Base-by-base conservation (phyloP, 148 eudicot species). In the Rheum nobile region DNA sequence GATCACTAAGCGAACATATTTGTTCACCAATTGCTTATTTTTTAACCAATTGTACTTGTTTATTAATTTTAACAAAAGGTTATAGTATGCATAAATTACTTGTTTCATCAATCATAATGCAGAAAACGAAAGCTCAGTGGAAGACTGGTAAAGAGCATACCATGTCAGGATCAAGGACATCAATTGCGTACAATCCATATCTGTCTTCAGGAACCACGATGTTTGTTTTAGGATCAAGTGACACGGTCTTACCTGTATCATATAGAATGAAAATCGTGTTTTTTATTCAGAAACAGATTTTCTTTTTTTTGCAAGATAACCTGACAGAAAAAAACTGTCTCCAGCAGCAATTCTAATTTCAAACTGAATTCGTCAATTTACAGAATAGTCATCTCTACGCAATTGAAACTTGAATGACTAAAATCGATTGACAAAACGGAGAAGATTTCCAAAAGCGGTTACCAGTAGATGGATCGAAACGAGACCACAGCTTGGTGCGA, bases 181-280 rank as follows among this genome's bases (percentile, higher is more conserved):
- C 99, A 85, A 95, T 92, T 73, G 99, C 99, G 84, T 87, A 83
- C 57, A 95, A 75, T 74, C 99, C 99, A 80, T 87, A 59, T 83
- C 97, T 83, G 74, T 95, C 97, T 65, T 95, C 86, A 39, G 99
- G 99, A 29, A 95, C 92, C 76, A 74, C 78, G 77, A 95, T 80
- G 68, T 76, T 88, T 21, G 90, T 81, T 42, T 83, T 82, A 21
- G 84, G 84, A 81, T 95, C 93, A 76, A 95, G 81, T 61, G 86
- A 84, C 73, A 82, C 83, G 0, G 96, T 87, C 80, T 84, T 86
- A 83, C 98, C 98, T 94, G 87, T 73, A 65, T 50, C 75, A 74
- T 38, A 75, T 34, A 75, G 0, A 34, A 44, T 67, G 55, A 73
- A 72, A 34, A 9, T 6, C 26, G 6, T 17, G 6, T 10, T 57